These are phyloP conservation scores for Luffa aegyptiaca DNA, from an alignment of 306 rosid genomes.

Conservation along the genomic window DNA sequence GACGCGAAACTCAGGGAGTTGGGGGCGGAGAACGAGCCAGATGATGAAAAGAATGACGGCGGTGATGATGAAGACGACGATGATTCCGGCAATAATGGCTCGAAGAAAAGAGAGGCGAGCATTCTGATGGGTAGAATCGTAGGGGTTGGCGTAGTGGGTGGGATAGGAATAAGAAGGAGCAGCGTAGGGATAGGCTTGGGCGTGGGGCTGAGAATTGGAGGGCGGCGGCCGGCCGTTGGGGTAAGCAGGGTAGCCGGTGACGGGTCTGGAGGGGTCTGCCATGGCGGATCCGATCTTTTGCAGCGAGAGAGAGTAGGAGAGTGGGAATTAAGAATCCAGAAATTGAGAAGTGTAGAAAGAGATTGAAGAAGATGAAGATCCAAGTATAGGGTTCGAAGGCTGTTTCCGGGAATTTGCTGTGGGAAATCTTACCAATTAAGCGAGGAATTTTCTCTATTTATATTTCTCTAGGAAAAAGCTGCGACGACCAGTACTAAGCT, in stretches of 20 bases:
- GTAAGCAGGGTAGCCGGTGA: slow-evolving; percentile 69
- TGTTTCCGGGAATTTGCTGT: neutral
- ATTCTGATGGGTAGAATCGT: slow-evolving; percentile 14
- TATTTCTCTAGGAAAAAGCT: neutral
- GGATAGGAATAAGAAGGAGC: slow-evolving; percentile 25
- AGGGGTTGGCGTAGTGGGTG: slow-evolving; percentile 21
- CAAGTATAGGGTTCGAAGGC: slow-evolving; percentile 5
- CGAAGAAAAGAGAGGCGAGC: slow-evolving; percentile 44
- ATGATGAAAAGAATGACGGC: slow-evolving; percentile 39
- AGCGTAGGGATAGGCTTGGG: slow-evolving; percentile 37
- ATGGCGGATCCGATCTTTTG: slow-evolving; percentile 14
- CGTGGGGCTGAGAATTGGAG: neutral
- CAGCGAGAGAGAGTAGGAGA: neutral
- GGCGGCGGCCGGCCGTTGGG: slow-evolving; percentile 24
- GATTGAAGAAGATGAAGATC: neutral
- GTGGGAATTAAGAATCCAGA: neutral
- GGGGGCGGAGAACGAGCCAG: slow-evolving; percentile 87
- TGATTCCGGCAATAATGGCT: slow-evolving; percentile 42
- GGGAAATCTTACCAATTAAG: slow-evolving; percentile 1
- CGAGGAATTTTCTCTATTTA: neutral
- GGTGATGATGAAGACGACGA: slow-evolving; percentile 37
- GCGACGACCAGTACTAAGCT: neutral
- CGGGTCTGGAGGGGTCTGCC: slow-evolving; percentile 58
- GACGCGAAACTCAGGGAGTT: slow-evolving; percentile 43
- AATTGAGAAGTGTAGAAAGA: neutral